These are phyloP conservation scores for Rhodotorula sp. DNA, from an alignment of 1,284 basidiomycete species.

Conservation along the genomic window DNA sequence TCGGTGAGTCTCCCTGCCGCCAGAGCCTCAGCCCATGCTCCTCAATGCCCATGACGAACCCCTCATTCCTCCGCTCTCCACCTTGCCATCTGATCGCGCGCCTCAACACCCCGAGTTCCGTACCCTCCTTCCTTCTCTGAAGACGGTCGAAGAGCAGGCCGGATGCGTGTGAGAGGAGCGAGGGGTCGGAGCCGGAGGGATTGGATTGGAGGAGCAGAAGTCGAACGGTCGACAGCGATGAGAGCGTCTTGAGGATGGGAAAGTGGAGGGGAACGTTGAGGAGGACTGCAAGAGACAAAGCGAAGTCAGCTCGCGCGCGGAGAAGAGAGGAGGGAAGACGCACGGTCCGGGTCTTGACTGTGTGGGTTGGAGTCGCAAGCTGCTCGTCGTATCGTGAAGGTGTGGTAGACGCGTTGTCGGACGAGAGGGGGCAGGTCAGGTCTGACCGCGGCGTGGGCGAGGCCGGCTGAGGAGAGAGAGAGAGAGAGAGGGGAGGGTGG, in stretches of 20 bases:
- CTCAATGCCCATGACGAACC: no score
- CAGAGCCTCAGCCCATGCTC: no score
- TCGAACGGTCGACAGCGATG: neutral
- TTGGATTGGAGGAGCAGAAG: neutral
- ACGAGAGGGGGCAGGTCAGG: neutral
- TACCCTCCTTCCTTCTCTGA: no score
- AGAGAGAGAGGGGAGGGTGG: neutral
- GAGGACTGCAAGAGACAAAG: neutral
- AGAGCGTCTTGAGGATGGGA: neutral
- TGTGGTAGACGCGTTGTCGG: neutral
- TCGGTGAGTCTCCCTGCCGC: no score
- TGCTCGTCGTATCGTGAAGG: neutral
- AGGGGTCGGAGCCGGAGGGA: neutral
- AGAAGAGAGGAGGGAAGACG: neutral
- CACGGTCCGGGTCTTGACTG: neutral
- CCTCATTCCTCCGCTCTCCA: no score
- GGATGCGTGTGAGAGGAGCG: neutral
- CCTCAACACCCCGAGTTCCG: no score
- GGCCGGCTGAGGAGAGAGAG: neutral
- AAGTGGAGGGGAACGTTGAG: neutral
- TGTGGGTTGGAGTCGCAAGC: fast-evolving
- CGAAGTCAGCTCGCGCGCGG: neutral
- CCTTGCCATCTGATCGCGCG: no score
- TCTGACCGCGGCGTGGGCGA: constrained; percentile 2
- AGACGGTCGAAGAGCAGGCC: neutral